phyloP scores from a whole-genome alignment of 2,329 filamentous ascomycete species.

The Phaeosphaeria sp. region DNA sequence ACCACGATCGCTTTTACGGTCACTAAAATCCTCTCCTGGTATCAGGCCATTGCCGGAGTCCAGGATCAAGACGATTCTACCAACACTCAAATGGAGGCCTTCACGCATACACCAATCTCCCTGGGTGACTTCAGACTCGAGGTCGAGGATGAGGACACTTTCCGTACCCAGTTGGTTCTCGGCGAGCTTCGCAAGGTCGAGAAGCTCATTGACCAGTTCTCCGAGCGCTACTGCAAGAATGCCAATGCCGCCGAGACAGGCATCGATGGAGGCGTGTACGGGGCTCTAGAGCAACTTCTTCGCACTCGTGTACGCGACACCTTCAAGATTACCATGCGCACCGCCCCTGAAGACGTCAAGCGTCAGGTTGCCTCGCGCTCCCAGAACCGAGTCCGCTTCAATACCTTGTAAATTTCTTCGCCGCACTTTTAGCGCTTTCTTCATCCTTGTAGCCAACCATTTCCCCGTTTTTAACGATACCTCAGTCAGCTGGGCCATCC shows the following conservation, averaged over 20 bases:
- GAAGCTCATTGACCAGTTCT: constrained; percentile 48
- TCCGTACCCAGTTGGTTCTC: constrained; percentile 41
- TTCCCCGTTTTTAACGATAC: constrained; percentile 8
- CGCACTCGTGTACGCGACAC: constrained; percentile 45
- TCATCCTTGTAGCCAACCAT: constrained; percentile 1
- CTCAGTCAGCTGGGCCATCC: constrained; percentile 3
- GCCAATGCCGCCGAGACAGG: constrained; percentile 29
- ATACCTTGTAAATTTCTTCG: constrained; percentile 30
- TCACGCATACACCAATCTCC: constrained; percentile 34
- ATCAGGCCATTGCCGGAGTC: constrained; percentile 41
- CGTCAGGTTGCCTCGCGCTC: constrained; percentile 39
- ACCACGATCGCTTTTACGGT: constrained; percentile 44
- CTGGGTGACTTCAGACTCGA: constrained; percentile 31
- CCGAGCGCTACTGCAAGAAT: constrained; percentile 41
- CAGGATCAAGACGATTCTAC: constrained; percentile 21
- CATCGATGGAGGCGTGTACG: constrained; percentile 39
- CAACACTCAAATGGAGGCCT: constrained; percentile 37
- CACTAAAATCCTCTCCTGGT: constrained; percentile 46
- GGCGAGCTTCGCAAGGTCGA: constrained; percentile 44
- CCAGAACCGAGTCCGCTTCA: constrained; percentile 35
- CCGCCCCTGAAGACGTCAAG: constrained; percentile 43
- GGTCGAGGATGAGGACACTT: constrained; percentile 38
- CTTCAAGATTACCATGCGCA: constrained; percentile 46
- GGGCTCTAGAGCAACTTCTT: constrained; percentile 38
- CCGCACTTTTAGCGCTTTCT: constrained; percentile 8